Evolutionary conservation across 73 alveolate genomes (phyloP).

Genomic region (Paramecium pentaurelia): DNA sequence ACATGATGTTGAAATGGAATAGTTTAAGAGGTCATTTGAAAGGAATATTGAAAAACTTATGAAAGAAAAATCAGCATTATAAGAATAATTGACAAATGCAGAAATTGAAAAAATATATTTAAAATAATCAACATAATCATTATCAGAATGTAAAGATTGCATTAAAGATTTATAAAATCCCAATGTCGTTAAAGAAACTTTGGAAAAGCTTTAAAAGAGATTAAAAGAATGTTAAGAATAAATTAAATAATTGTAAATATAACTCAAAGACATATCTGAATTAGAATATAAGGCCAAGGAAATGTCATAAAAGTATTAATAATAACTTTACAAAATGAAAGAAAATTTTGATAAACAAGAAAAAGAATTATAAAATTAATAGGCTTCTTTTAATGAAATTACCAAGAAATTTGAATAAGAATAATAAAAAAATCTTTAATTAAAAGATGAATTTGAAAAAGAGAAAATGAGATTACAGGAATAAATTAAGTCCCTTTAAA

Average conservation of each 20-base stretch:
- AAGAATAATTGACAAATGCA: not conserved
- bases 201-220: not conserved
- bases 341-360: too few species aligned
- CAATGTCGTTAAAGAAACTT: not conserved
- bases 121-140: not conserved
- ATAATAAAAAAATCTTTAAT: too few species aligned
- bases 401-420: too few species aligned
- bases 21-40: not conserved
- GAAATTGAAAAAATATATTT: not conserved
- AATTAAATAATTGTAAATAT: too few species aligned
- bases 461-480: too few species aligned
- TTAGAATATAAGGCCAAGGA: not conserved
- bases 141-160: not conserved
- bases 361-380: too few species aligned
- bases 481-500: too few species aligned
- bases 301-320: too few species aligned
- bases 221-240: not conserved
- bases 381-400: too few species aligned
- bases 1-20: not conserved
- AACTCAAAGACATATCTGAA: not conserved
- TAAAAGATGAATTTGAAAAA: too few species aligned
- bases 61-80: not conserved
- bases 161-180: not conserved
- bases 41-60: not conserved
- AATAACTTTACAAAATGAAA: not conserved